Evolutionary conservation across 352 stramenopile species (phyloP), one percentile per base, ranked within the genome.

Genomic region (Globisporangium sylvaticum): DNA sequence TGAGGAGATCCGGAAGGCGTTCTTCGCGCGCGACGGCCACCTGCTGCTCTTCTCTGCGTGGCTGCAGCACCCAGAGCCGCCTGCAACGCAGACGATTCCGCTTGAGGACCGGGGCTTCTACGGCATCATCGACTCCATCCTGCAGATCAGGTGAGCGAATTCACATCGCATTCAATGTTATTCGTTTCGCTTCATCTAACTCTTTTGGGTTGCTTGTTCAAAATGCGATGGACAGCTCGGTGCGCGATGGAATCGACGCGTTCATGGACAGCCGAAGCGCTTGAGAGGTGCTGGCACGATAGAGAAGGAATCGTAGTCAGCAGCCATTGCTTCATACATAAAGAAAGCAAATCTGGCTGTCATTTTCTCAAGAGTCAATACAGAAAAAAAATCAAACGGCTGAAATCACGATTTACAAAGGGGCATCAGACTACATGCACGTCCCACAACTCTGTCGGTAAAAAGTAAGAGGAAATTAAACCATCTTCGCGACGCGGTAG

Each of bases 1-100:
- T n/a, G 74, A 70, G 31, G 68, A 53, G 4, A 48, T 71, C 18
- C 53, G 74, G 7, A 27, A 71, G 42, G 64, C 77, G 29, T 78
- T 93, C 34, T 58, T 93, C 1, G 71, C 67, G 56, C 66, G 77
- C 58, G 77, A 87, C 34, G 85, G 83, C 3, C 85, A 90, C 54
- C 71, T 93, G 1, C 55, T 90, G 58, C 68, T 93, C 20, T 89
- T 91, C 62, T 83, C 83, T 1, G 76, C 79, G 37, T 93, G 85
- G 85, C 68, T 93, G 50, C 85, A 93, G 68, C 77, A 91, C 58
- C 85, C 85, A 2, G 79, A 93, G 62, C 85, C 83, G 7, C 83
- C 83, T 58, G 81, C 85, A 12, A 91, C 81, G 27, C 85, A 91
- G 54, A 76, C 81, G 2, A 62, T 86, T 37, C 83, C 85, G 0